Base-by-base conservation (phyloP, 331 rosid genomes). In the Rosa hybrid region DNA sequence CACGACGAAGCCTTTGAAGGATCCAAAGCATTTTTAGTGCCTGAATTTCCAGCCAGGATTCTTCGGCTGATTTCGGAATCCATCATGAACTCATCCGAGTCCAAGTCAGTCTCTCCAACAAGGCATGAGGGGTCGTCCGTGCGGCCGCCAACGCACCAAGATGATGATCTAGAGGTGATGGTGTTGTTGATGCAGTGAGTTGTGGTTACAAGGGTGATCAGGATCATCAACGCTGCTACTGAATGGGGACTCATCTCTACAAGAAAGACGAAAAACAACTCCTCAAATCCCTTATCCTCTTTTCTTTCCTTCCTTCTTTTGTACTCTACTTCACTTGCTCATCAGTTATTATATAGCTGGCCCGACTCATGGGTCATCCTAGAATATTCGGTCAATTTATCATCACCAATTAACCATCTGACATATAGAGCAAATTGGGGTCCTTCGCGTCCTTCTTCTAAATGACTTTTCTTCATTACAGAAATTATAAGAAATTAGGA, bases 61-160 rank as follows among this genome's bases (percentile, higher is more conserved):
- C 76, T 71, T 27, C 76, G 14, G 76, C 25, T 71, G 76, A 48
- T 71, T 25, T 71, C 76, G 18, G 76, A 48, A 10, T 71, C 59
- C 60, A 48, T 71, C 76, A 71, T 48, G 76, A 71, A 46, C 76
- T 48, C 60, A 20, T 25, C 76, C 49, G 48, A 68, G 23, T 46
- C 76, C 8, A 71, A 3, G 59, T 71, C 75, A 45, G 9, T 42
- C 34, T 46, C 34, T 44, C 41, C 60, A 7, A 71, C 25, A 2
- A 48, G 76, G 39, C 60, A 71, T 5, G 42, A 23, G 2, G 75
- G 41, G 21, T 71, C 75, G 56, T 7, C 10, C n/a, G 51, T 25
- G 38, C 74, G 16, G 39, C 51, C 38, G 74, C 41, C 69, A 13
- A 27, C 44, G 20, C 69, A 63, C 44, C 42, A 1, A 63, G 68